Conservation (phyloP, 1,284 basidiomycete genomes). For the Austropuccinia psidii region DNA sequence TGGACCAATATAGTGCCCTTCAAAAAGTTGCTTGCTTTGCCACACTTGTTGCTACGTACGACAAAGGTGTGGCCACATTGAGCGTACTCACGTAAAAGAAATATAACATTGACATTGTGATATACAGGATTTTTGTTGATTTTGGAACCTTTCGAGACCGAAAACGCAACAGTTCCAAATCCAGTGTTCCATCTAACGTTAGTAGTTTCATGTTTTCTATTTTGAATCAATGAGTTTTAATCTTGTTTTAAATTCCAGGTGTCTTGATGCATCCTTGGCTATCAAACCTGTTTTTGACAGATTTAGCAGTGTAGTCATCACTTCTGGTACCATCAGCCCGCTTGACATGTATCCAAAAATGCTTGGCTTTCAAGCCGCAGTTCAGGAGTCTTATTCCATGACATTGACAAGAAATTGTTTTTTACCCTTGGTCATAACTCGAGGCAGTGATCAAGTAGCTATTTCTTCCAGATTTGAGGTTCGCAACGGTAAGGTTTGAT, state of each 20-base stretch:
- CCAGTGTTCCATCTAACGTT: slow-evolving; percentile 97
- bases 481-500: slow-evolving; percentile 56
- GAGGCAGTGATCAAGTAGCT: slow-evolving; percentile 96
- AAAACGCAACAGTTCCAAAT: slow-evolving; percentile 96
- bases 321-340: slow-evolving; percentile 95
- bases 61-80: slow-evolving; percentile 61
- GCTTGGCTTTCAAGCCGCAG: slow-evolving; percentile 93
- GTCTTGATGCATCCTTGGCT: slow-evolving; percentile 92
- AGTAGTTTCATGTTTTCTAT: slow-evolving; percentile 44
- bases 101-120: not conserved
- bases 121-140: slow-evolving; percentile 82
- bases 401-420: slow-evolving; percentile 94
- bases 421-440: slow-evolving; percentile 91
- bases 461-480: slow-evolving; percentile 99
- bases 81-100: not conserved
- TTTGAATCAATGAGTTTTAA: not conserved
- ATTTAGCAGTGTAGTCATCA: slow-evolving; percentile 97
- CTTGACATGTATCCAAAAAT: slow-evolving; percentile 99
- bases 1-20: slow-evolving; percentile 84
- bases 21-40: slow-evolving; percentile 96
- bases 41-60: slow-evolving; percentile 94
- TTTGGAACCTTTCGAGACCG: slow-evolving; percentile 96
- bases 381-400: slow-evolving; percentile 97
- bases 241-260: slow-evolving; percentile 53
- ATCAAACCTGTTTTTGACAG: slow-evolving; percentile 98